Evolutionary conservation across 2,329 filamentous ascomycete species (phyloP), one percentile per base, ranked within the genome.

Genomic region (Calonectria pteridis): DNA sequence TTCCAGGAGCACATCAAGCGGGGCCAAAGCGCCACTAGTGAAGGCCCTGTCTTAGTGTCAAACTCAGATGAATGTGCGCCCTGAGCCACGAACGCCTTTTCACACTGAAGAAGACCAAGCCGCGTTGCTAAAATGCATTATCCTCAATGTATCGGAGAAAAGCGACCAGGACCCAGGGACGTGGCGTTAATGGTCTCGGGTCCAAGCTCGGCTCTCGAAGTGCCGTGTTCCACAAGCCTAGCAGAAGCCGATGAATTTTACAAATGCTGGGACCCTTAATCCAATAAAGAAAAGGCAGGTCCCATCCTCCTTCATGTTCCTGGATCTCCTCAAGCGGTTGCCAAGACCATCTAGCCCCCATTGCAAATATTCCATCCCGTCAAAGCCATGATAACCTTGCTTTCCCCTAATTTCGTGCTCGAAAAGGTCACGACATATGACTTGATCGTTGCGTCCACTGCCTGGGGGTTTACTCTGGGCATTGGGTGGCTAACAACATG

Each of bases 381-480:
- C 20, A 23, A 37, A 37, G 33, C 11, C 55, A 59, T 59, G 55
- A 3, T 59, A 11, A 59, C 33, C 3, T 23, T 59, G 2, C 55
- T 59, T 20, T 59, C 55, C 1, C 55, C 55, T 4, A 59, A 59
- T 59, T 75, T 68, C 50, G 37, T 67, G 3, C 50, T 62, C 37
- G 59, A 75, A 35, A 43, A 67, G 16, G 73, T 75, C 9, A 75
- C 71, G 9, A 23, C 50, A 26, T 20, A 66, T 50, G 73, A 75
- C 64, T 33, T 73, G 18, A 55, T 71, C 46, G 68, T 75, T n/a
- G 82, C 82, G 49, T 80, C 80, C 2, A 59, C 82, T 28, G 83
- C 83, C n/a, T 82, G 79, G 71, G 84, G 84, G 37, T 85, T 85
- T 73, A 84, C 83, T 18, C 67, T 85, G 6, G 84, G 84, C 49